These are phyloP conservation scores for Backusella tuberculispora DNA, from an alignment of 192 early-diverging fungal species.

Conservation along the genomic window DNA sequence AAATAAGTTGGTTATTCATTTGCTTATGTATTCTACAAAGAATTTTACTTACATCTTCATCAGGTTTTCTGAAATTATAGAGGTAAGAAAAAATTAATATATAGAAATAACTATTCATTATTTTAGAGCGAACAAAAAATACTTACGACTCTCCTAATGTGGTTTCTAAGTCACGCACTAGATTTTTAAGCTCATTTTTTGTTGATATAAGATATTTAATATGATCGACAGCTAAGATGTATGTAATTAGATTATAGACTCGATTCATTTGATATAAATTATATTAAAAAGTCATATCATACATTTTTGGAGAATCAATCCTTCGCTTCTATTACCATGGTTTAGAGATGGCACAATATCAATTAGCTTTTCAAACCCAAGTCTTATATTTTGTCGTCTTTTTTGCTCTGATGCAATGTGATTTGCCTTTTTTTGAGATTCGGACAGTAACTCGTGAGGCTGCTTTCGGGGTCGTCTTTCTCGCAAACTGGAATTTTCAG, in stretches of 20 bases:
- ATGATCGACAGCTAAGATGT: slow-evolving; percentile 65
- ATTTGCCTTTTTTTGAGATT: slow-evolving; percentile 76
- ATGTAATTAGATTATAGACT: neutral
- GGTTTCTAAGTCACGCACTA: slow-evolving; percentile 49
- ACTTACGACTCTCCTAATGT: slow-evolving; percentile 50
- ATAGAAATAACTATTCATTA: neutral
- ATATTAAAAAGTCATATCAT: slow-evolving; percentile 11
- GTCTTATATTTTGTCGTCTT: slow-evolving; percentile 74
- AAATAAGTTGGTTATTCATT: neutral
- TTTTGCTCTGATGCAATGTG: slow-evolving; percentile 85
- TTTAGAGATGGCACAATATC: slow-evolving; percentile 69
- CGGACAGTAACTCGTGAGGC: slow-evolving; percentile 60
- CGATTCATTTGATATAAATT: slow-evolving; percentile 7
- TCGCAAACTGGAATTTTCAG: neutral
- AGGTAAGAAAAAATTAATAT: slow-evolving; percentile 5
- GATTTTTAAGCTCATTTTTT: slow-evolving; percentile 54
- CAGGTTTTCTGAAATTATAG: slow-evolving; percentile 3
- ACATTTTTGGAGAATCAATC: slow-evolving; percentile 65
- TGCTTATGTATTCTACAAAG: neutral
- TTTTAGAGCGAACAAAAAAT: neutral
- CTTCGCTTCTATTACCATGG: slow-evolving; percentile 66
- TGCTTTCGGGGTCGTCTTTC: slow-evolving; percentile 18
- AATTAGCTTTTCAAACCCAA: slow-evolving; percentile 75
- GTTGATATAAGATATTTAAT: slow-evolving; percentile 68
- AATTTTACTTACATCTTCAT: slow-evolving; percentile 27